These are phyloP conservation scores for Arachis stenosperma DNA, from an alignment of 306 rosid genomes.

Conservation along the genomic window DNA sequence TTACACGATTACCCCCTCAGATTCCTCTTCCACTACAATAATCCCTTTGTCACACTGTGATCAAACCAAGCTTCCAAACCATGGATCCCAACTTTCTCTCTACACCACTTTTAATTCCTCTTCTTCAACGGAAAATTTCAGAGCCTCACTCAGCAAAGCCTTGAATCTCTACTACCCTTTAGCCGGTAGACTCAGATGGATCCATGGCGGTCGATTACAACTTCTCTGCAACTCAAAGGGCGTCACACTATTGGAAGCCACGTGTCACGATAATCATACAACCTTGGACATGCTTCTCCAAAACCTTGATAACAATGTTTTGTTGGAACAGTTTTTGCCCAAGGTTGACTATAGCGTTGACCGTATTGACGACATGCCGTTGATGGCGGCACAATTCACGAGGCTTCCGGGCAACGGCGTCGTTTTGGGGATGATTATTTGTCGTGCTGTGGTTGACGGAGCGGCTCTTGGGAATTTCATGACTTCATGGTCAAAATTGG, in stretches of 20 bases:
- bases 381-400: constrained; percentile 37
- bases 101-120: not conserved
- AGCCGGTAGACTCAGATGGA: constrained; percentile 26
- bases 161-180: constrained; percentile 38
- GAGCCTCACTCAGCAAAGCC: constrained; percentile 34
- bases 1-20: constrained; percentile 21
- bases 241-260: constrained; percentile 32
- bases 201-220: constrained; percentile 6
- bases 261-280: not conserved
- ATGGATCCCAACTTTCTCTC: constrained; percentile 24
- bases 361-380: constrained; percentile 38
- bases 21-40: constrained; percentile 27
- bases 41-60: constrained; percentile 41
- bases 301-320: not conserved
- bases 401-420: constrained; percentile 33
- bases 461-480: constrained; percentile 7
- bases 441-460: constrained; percentile 39
- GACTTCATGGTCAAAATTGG: constrained; percentile 42
- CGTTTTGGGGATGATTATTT: constrained; percentile 19
- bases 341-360: constrained; percentile 24
- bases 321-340: constrained; percentile 31
- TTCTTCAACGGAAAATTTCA: constrained; percentile 5
- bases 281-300: not conserved
- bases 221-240: constrained; percentile 44
- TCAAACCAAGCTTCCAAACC: constrained; percentile 43